phyloP scores from a whole-genome alignment of 768 basidiomycete genomes.

The Cyclocybe aegerita region DNA sequence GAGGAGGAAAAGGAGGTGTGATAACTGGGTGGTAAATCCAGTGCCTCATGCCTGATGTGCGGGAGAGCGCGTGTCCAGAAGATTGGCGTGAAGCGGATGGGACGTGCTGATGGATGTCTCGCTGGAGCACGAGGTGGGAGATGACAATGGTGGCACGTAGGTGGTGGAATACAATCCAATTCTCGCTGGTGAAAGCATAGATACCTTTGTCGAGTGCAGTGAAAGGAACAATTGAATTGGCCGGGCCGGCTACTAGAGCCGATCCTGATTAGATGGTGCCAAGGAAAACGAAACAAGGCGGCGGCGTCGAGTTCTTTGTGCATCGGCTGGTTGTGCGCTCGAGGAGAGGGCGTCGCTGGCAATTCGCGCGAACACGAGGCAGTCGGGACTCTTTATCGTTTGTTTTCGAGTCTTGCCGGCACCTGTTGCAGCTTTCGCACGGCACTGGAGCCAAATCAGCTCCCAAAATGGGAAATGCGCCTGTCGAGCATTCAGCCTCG shows the following conservation, averaged over 20 bases:
- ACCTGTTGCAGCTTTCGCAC: constrained; percentile 7
- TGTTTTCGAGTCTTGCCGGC: no score
- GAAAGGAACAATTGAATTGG: constrained; percentile 12
- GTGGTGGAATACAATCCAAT: not conserved
- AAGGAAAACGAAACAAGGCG: not conserved
- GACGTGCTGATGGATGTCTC: constrained; percentile 5
- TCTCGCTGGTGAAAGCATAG: not conserved
- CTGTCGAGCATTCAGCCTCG: constrained; percentile 25
- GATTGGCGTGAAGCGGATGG: constrained; percentile 10
- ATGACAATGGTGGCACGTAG: not conserved
- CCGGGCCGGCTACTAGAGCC: constrained; percentile 19
- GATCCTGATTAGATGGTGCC: constrained; percentile 30
- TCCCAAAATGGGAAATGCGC: constrained; percentile 34
- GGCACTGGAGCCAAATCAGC: constrained; percentile 15
- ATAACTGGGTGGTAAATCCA: not conserved
- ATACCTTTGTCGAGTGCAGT: not conserved
- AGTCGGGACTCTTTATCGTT: no score
- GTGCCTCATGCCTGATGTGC: not conserved
- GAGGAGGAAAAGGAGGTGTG: constrained; percentile 4
- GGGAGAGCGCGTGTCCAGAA: constrained; percentile 1
- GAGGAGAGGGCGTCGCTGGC: not conserved
- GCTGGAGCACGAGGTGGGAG: constrained; percentile 7
- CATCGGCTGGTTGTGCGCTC: not conserved
- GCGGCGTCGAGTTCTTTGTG: not conserved
- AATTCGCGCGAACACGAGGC: no score